Base-by-base conservation (phyloP, 805 yeast genomes). In the Diddensiella transvaalensis region DNA sequence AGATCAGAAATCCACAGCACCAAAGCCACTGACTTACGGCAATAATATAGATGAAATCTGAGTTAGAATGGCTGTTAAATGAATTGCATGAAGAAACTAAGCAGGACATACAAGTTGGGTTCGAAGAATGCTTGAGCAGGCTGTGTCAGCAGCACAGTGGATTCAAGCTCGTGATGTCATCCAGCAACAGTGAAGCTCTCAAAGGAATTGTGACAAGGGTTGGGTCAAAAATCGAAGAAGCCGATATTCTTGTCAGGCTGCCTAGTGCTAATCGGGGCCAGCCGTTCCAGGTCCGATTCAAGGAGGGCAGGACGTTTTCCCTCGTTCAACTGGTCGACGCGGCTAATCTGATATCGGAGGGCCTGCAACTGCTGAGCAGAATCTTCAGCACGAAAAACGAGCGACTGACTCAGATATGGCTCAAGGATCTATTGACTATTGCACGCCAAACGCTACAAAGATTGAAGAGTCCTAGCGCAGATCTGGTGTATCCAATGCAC, bases 91-190 rank as follows among this genome's bases (percentile, higher is more conserved):
- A 19, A 2, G 54, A 54, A 22, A 18, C 54, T 19, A 23, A 50
- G 11, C 32, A 37, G 4, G 43, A 54, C 22, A 45, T 56, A 3
- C 23, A 19, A 13, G 48, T 38, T 4, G 60, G 55, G 8, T 41
- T 56, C 17, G 36, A 51, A 21, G 60, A 54, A 32, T 56, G 58
- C 37, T 40, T 47, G 36, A 39, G 24, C 2, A 32, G 57, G 26
- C 47, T 56, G 37, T 47, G 55, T 32, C 40, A 42, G 10, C 42
- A 26, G 21, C 46, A 53, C n/a, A 41, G 41, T 21, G 53, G 47
- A 11, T 57, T 47, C 51, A 53, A 53, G 45, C 54, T 57, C 33
- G 59, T 51, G 21, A 53, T 57, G 48, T 50, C 60, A 2, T 50
- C 59, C 10, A 38, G 51, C 32, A 44, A 56, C 17, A 47, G 52